These are phyloP conservation scores for Aspergillus ochraceoroseus DNA, from an alignment of 2,329 filamentous ascomycete species.

Conservation along the genomic window DNA sequence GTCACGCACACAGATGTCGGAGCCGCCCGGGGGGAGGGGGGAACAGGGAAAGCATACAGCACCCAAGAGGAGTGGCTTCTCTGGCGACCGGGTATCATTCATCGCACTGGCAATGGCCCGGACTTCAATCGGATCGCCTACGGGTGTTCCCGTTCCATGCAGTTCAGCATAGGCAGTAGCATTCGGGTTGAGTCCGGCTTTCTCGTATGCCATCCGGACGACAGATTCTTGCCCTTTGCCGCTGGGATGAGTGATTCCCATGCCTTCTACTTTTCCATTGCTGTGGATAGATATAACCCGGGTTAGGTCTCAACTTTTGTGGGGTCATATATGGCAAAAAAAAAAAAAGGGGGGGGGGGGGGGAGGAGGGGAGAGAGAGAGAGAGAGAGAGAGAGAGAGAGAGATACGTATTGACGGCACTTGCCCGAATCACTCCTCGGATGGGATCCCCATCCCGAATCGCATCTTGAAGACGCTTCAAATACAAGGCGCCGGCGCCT, in stretches of 20 bases:
- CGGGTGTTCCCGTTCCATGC: conserved; percentile 43
- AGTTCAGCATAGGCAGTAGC: conserved; percentile 37
- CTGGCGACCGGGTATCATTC: background rate
- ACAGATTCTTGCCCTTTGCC: conserved; percentile 36
- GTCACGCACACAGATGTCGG: no score
- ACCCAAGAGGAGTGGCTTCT: conserved; percentile 18
- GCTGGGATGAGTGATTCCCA: conserved; percentile 28
- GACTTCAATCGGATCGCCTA: conserved; percentile 35
- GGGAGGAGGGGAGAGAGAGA: no score
- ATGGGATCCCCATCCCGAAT: conserved; percentile 22
- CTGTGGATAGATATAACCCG: no score
- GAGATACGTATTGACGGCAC: conserved; percentile 20
- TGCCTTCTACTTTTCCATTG: conserved; percentile 13
- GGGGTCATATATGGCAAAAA: no score
- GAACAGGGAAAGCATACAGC: conserved; percentile 7
- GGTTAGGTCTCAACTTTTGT: no score
- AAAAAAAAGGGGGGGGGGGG: no score
- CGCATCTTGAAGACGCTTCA: conserved; percentile 33
- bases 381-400: no score
- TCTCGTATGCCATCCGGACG: conserved; percentile 37
- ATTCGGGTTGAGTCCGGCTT: conserved; percentile 33
- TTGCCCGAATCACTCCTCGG: conserved; percentile 16
- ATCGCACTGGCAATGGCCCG: conserved; percentile 19
- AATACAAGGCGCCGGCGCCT: conserved; percentile 28
- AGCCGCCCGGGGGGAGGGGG: no score